A percentile compares a stretch with the other conserved stretches of the same genome.
Conservation (phyloP, 805 yeast species). For the Saccharomycopsis fibuligera region DNA sequence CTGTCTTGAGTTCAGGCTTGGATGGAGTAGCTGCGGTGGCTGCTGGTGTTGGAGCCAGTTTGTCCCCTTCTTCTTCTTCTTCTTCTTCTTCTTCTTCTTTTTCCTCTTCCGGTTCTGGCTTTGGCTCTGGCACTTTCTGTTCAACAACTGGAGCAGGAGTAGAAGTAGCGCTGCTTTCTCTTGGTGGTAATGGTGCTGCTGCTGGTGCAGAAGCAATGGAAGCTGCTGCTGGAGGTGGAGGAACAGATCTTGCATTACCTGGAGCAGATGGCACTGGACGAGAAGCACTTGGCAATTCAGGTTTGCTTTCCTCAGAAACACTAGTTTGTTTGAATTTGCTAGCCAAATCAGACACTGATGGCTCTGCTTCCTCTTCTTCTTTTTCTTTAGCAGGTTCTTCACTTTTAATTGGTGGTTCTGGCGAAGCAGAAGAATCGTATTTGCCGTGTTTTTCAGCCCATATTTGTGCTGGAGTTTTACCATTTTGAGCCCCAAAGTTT, state of each 20-base stretch:
- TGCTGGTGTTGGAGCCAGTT: slow-evolving; percentile 25
- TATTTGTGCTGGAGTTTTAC: slow-evolving; percentile 89
- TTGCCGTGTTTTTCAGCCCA: slow-evolving; percentile 92
- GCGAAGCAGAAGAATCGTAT: slow-evolving; percentile 34
- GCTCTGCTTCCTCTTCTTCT: slow-evolving; percentile 7
- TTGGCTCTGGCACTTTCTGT: slow-evolving; percentile 27
- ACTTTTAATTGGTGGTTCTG: slow-evolving; percentile 25
- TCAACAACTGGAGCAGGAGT: slow-evolving; percentile 25
- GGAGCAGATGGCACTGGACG: slow-evolving; percentile 10
- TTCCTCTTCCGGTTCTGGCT: slow-evolving; percentile 26
- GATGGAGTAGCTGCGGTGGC: slow-evolving; percentile 21
- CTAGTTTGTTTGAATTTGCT: slow-evolving; percentile 23
- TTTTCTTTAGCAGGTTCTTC: slow-evolving; percentile 22
- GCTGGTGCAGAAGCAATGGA: slow-evolving; percentile 24
- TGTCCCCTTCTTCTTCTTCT: slow-evolving; percentile 24
- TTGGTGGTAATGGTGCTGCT: slow-evolving; percentile 24
- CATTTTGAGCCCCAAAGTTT: slow-evolving; percentile 57
- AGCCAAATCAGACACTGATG: slow-evolving; percentile 20
- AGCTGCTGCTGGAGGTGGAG: slow-evolving; percentile 25
- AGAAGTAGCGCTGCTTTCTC: too few species aligned
- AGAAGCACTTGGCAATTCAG: slow-evolving; percentile 13
- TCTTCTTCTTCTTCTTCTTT: slow-evolving; percentile 24
- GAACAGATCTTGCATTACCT: slow-evolving; percentile 24
- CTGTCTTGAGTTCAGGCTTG: slow-evolving; percentile 20
- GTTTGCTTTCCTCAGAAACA: slow-evolving; percentile 24